These are phyloP conservation scores for Magnusiomyces paraingens DNA, from an alignment of 1,139 yeast species.

Conservation along the genomic window DNA sequence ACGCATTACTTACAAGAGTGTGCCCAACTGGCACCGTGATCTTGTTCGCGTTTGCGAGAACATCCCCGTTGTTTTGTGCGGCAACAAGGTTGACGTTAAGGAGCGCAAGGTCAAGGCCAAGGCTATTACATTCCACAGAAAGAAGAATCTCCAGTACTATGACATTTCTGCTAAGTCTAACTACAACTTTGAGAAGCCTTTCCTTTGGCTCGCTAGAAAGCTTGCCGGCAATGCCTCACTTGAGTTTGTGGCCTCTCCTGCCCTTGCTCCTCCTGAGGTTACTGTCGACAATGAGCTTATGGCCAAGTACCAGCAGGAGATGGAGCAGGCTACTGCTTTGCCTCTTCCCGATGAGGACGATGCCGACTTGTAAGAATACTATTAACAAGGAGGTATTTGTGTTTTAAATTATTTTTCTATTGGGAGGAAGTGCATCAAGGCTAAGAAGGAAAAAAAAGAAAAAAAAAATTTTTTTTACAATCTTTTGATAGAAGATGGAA, in stretches of 20 bases:
- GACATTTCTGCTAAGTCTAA: constrained; percentile 99
- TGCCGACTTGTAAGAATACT: constrained; percentile 72
- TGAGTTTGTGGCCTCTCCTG: constrained; percentile 98
- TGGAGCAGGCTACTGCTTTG: constrained; percentile 98
- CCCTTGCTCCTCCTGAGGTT: constrained; percentile 99
- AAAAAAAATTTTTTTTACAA: too few relatives aligned
- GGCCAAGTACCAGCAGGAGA: constrained; percentile 98
- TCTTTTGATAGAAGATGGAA: too few relatives aligned
- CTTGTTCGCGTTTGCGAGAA: constrained; percentile 99
- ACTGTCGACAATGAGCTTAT: constrained; percentile 92
- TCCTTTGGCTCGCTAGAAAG: constrained; percentile 99
- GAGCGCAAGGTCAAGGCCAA: constrained; percentile 99
- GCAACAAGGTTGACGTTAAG: constrained; percentile 98
- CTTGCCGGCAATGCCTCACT: constrained; percentile 96
- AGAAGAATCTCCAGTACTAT: constrained; percentile 99
- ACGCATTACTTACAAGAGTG: constrained; percentile 98
- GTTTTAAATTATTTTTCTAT: too few relatives aligned
- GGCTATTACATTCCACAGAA: constrained; percentile 99
- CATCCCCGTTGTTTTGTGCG: constrained; percentile 98
- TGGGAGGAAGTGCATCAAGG: too few relatives aligned
- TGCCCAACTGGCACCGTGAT: constrained; percentile 99
- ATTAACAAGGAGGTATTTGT: too few relatives aligned
- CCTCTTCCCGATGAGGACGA: constrained; percentile 99
- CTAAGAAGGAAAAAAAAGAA: too few relatives aligned
- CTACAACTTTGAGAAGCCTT: constrained; percentile 99